Percentiles rank a stretch among this genome's conserved stretches.
phyloP scores from a whole-genome alignment of 1,284 basidiomycete species.

The Exobasidium cylindrosporum region DNA sequence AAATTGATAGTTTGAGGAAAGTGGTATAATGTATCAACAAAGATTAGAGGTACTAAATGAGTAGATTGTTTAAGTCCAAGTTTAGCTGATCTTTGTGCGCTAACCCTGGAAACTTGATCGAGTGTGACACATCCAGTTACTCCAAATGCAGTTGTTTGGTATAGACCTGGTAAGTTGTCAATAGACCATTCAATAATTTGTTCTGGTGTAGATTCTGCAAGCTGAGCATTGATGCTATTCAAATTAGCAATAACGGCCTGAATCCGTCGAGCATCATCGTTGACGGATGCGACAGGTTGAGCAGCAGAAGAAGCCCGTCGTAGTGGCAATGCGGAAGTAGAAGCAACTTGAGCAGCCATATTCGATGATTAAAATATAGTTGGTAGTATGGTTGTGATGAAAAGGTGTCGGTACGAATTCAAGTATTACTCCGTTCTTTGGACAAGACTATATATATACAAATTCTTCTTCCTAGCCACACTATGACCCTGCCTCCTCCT shows the following conservation, averaged over 20 bases:
- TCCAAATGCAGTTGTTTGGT: slow-evolving; percentile 54
- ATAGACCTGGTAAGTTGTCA: slow-evolving; percentile 52
- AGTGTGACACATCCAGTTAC: slow-evolving; percentile 54
- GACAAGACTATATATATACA: too few species aligned
- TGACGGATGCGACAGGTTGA: neutral
- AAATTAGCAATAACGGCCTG: neutral
- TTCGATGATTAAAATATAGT: too few species aligned
- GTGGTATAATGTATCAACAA: slow-evolving; percentile 86
- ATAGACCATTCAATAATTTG: slow-evolving; percentile 53
- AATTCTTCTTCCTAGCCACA: too few species aligned
- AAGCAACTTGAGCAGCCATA: slow-evolving; percentile 5
- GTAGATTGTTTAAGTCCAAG: slow-evolving; percentile 20
- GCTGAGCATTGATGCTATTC: slow-evolving; percentile 41
- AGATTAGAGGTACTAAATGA: slow-evolving; percentile 55
- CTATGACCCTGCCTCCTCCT: too few species aligned
- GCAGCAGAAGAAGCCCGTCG: neutral
- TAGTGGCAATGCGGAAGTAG: slow-evolving; percentile 2
- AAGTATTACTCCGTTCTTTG: too few species aligned
- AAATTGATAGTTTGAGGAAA: slow-evolving; percentile 88
- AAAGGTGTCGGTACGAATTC: too few species aligned
- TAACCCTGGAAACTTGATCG: slow-evolving; percentile 48
- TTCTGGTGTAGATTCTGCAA: slow-evolving; percentile 42
- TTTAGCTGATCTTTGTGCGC: slow-evolving; percentile 34
- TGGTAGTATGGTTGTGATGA: too few species aligned
- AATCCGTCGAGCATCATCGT: neutral